Conservation (phyloP, 2,329 filamentous ascomycete genomes). For the Nakataea oryzae region DNA sequence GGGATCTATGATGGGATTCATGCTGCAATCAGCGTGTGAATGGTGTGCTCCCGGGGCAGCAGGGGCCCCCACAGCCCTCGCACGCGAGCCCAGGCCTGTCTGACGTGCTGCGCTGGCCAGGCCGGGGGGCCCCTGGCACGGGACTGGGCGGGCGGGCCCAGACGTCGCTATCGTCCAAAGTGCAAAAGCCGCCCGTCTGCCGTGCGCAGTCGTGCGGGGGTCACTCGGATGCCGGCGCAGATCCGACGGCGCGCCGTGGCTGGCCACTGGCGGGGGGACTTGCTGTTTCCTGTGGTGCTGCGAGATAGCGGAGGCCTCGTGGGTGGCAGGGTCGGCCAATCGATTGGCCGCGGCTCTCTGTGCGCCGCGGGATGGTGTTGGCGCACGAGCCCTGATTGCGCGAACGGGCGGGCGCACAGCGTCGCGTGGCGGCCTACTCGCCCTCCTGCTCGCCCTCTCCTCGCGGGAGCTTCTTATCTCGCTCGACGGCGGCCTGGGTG, state of each 20-base stretch:
- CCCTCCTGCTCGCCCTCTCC: no score
- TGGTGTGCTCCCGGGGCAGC: background rate
- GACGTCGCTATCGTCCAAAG: background rate
- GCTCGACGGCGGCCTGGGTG: background rate
- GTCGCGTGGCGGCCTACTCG: background rate
- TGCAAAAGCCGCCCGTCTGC: background rate
- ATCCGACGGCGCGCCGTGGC: background rate
- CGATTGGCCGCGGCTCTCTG: no score
- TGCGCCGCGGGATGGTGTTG: background rate
- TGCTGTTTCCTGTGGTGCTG: background rate
- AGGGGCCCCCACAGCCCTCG: background rate
- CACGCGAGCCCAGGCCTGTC: background rate
- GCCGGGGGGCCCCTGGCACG: background rate
- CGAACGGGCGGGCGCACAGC: no score
- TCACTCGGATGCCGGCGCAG: background rate
- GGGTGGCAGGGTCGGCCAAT: background rate
- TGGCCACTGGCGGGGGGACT: background rate
- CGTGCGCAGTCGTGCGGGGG: no score
- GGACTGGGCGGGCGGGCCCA: slow-evolving; percentile 10
- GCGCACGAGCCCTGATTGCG: background rate
- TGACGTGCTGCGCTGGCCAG: background rate
- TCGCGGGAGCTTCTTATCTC: background rate
- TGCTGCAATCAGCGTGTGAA: background rate
- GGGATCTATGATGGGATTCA: background rate
- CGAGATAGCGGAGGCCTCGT: background rate